Evolutionary conservation across 495 filamentous ascomycete genomes (phyloP), one percentile per base, ranked within the genome.

Genomic region (Amniculicola lignicola): DNA sequence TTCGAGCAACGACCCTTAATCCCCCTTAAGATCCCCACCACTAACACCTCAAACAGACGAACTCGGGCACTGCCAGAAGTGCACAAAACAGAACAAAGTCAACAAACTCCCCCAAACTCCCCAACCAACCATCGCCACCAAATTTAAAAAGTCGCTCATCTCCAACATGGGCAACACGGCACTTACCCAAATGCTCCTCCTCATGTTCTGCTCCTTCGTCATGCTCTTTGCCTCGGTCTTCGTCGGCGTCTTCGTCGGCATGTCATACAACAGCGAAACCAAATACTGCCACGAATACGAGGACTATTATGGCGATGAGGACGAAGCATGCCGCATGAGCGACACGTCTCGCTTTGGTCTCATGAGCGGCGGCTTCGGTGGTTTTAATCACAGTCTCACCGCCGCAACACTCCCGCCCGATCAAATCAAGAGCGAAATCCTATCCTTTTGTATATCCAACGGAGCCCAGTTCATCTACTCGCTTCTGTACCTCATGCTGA

Each of bases 401-500:
- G 28, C 37, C 16, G 37, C 37, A 9, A 40, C 37, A 6, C 37
- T 40, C 9, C 9, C 7, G 37, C 9, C 37, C 6, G 37, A 18
- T 6, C 11, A 40, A 40, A 40, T 40, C 10, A 6, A 6, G 9
- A 40, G 19, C 16, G 37, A 40, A 18, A 6, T 40, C 9, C 37
- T 40, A 6, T 12, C 10, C 23, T 40, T 40, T 18, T 40, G 37
- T 18, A 40, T 40, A 12, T 51, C 52, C 29, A 62, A 62, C 52
- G 59, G 59, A 15, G 59, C 59, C 15, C 59, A 62, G 25, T 62
- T 62, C 35, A 57, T 62, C 23, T 62, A 48, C 22, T 56, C 59
- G 10, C 59, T 62, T 1, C 53, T 62, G 4, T 52, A 62, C 27
- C 31, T 59, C 1, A 36, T 59, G 27, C 36, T 59, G 11, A 51